Evolutionary conservation across 176 grass and related monocot species (phyloP).

Genomic region (Phyllostachys edulis): DNA sequence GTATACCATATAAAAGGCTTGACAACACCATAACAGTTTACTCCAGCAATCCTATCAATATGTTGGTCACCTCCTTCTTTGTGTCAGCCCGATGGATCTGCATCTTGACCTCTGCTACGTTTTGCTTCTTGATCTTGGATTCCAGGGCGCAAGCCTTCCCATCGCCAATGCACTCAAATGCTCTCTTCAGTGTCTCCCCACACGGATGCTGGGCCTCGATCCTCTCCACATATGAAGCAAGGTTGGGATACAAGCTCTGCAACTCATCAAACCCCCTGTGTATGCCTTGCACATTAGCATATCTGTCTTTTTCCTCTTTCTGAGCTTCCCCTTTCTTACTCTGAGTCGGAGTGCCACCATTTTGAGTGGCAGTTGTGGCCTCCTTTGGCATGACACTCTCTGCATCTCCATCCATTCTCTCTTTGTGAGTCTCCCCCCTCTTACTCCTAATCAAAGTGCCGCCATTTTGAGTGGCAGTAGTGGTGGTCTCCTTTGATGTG

Average conservation of each 20-base stretch:
- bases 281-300: constrained; percentile 7
- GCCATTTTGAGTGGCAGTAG: neutral
- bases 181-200: constrained; percentile 40
- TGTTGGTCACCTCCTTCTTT: constrained; percentile 27
- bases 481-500: neutral
- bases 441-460: neutral
- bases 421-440: constrained; percentile 21
- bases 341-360: neutral
- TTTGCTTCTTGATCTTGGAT: constrained; percentile 29
- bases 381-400: neutral
- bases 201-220: constrained; percentile 28
- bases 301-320: constrained; percentile 11
- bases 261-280: constrained; percentile 24
- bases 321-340: neutral
- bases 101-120: neutral
- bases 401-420: neutral
- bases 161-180: constrained; percentile 38
- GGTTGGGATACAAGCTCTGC: constrained; percentile 32
- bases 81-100: neutral
- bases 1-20: constrained; percentile 24
- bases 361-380: neutral
- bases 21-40: neutral
- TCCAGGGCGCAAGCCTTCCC: constrained; percentile 42
- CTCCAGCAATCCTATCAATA: neutral
- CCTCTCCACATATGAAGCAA: constrained; percentile 35